Conservation (phyloP, 805 yeast species). For the Kluyveromyces nonfermentans region DNA sequence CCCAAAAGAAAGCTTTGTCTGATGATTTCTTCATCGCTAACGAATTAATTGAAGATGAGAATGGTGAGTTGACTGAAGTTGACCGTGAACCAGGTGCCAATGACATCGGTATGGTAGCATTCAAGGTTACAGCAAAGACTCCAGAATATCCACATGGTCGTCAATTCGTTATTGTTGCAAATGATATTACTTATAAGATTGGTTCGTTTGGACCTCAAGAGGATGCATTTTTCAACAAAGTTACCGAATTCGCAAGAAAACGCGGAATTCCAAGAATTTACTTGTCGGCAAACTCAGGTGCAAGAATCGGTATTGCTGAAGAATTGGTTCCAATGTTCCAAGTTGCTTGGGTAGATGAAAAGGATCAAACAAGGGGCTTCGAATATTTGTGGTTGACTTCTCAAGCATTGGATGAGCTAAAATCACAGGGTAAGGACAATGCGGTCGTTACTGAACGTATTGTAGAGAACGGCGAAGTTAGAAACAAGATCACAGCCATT, state of each 20-base stretch:
- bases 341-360: constrained; percentile 85
- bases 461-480: constrained; percentile 78
- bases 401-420: constrained; percentile 50
- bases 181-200: constrained; percentile 94
- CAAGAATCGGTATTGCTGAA: constrained; percentile 96
- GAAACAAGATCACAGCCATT: constrained; percentile 73
- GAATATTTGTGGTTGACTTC: constrained; percentile 73
- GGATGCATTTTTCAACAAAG: constrained; percentile 84
- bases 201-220: constrained; percentile 98
- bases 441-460: constrained; percentile 65
- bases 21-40: constrained; percentile 68
- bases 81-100: constrained; percentile 95
- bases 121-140: constrained; percentile 81
- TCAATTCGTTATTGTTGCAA: constrained; percentile 85
- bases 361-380: constrained; percentile 78
- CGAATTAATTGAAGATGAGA: constrained; percentile 81
- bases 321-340: constrained; percentile 82
- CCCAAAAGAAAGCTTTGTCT: constrained; percentile 38
- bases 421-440: constrained; percentile 49
- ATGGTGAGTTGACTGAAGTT: constrained; percentile 71
- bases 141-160: constrained; percentile 98
- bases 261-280: constrained; percentile 93
- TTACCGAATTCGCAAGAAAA: constrained; percentile 83
- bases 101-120: constrained; percentile 95
- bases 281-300: constrained; percentile 97